phyloP scores from a whole-genome alignment of 331 rosid genomes.

The Spiraea crenata region DNA sequence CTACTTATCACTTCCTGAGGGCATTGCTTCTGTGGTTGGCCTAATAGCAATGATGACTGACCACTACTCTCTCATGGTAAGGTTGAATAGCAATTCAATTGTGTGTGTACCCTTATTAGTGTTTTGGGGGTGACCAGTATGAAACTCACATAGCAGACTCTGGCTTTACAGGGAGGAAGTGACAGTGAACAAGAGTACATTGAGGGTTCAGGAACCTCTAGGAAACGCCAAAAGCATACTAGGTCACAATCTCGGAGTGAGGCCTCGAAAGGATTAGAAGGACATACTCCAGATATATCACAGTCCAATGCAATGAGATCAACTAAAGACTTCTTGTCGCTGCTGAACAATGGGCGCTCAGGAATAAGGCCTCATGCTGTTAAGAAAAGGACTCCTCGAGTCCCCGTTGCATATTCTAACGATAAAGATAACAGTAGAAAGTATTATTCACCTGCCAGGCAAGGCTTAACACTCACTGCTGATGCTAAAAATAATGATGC shows the following conservation, averaged over 20 bases:
- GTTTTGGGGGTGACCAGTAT: conserved; percentile 9
- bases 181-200: conserved; percentile 79
- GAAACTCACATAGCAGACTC: conserved; percentile 28
- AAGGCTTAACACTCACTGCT: conserved; percentile 41
- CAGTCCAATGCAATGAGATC: conserved; percentile 63
- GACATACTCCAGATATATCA: conserved; percentile 56
- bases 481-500: conserved; percentile 56
- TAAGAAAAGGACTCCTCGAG: conserved; percentile 92
- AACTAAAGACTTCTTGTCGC: conserved; percentile 68
- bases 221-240: conserved; percentile 56
- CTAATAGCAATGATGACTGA: conserved; percentile 94
- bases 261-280: conserved; percentile 50
- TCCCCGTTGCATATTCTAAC: conserved; percentile 64
- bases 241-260: conserved; percentile 50
- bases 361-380: conserved; percentile 90
- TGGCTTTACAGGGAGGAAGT: conserved; percentile 78
- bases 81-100: conserved; percentile 28
- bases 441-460: conserved; percentile 58
- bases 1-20: conserved; percentile 97
- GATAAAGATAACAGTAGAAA: conserved; percentile 61
- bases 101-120: not conserved
- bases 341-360: conserved; percentile 80
- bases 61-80: conserved; percentile 81
- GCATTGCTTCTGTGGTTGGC: conserved; percentile 95
- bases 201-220: conserved; percentile 49